A percentile compares a stretch with the other conserved stretches of the same genome.
phyloP scores from a whole-genome alignment of 2,329 filamentous ascomycete genomes.

The Apiospora aurea region DNA sequence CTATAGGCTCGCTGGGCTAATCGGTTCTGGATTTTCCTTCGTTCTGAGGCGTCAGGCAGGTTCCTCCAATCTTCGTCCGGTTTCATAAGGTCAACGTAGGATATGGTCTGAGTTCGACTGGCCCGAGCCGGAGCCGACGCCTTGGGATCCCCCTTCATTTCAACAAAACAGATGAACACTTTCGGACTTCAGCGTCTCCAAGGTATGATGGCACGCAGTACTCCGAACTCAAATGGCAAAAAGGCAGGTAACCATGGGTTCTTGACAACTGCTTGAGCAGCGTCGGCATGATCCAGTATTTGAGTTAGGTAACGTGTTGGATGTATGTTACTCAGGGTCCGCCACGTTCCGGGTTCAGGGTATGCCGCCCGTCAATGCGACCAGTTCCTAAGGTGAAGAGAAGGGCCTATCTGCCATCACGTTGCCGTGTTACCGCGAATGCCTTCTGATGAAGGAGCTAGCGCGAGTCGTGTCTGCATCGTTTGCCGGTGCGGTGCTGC shows the following conservation, averaged over 20 bases:
- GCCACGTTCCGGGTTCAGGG: conserved; percentile 11
- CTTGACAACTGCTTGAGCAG: not conserved
- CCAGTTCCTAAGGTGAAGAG: not conserved
- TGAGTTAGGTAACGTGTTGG: not conserved
- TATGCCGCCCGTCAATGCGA: not conserved
- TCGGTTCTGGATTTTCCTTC: conserved; percentile 45
- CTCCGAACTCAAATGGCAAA: not conserved
- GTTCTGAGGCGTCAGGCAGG: conserved; percentile 42
- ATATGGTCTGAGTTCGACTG: conserved; percentile 42
- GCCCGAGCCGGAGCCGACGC: conserved; percentile 39
- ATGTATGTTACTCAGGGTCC: not conserved
- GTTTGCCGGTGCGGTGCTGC: not conserved
- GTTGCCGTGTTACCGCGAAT: conserved; percentile 1
- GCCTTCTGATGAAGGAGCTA: conserved; percentile 2
- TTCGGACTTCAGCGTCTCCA: not conserved
- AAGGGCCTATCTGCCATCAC: not conserved
- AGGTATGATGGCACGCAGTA: not conserved
- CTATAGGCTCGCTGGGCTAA: conserved; percentile 44
- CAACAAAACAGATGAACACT: conserved; percentile 14
- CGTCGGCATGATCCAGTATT: not conserved
- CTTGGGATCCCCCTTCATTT: conserved; percentile 29
- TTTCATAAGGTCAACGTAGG: conserved; percentile 45
- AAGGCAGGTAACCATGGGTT: not conserved
- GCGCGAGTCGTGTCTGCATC: conserved; percentile 1
- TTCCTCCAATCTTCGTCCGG: conserved; percentile 46